Percentiles rank a stretch among this genome's conserved stretches.
phyloP scores from a whole-genome alignment of 306 rosid genomes.

The Dryas octopetala region DNA sequence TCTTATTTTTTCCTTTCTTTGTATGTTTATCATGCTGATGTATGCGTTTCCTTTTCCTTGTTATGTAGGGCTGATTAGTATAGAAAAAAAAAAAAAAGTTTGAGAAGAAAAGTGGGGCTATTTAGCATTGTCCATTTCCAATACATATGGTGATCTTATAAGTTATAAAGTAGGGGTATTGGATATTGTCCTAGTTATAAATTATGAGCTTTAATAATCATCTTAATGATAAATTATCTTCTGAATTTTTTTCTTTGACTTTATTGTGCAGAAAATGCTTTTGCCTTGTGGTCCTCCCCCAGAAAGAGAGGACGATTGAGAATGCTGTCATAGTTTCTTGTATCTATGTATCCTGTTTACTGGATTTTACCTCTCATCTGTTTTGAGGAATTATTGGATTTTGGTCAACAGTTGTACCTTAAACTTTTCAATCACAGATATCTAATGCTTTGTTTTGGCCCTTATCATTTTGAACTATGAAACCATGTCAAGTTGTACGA shows the following conservation, averaged over 20 bases:
- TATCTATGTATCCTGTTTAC: background rate
- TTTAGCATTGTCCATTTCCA: too few species aligned
- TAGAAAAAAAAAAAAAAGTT: too few species aligned
- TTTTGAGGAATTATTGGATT: background rate
- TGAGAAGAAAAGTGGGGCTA: too few species aligned
- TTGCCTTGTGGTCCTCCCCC: slow-evolving; percentile 95
- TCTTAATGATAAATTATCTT: background rate
- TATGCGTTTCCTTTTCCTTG: background rate
- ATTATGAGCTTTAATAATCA: background rate
- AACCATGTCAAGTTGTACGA: too few species aligned
- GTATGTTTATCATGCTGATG: background rate
- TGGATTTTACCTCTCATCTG: too few species aligned
- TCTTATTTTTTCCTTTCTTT: background rate
- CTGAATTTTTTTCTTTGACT: background rate
- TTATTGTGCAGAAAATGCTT: slow-evolving; percentile 74
- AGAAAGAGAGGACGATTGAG: slow-evolving; percentile 84
- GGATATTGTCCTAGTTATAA: background rate
- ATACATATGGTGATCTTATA: background rate
- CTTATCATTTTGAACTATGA: too few species aligned
- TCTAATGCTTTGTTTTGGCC: too few species aligned
- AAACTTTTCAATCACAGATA: too few species aligned
- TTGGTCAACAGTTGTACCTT: background rate
- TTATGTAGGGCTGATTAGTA: background rate
- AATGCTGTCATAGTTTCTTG: background rate
- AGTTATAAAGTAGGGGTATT: background rate